These are phyloP conservation scores for Adansonia rubrostipa DNA, from an alignment of 441 rosid genomes.

Conservation along the genomic window DNA sequence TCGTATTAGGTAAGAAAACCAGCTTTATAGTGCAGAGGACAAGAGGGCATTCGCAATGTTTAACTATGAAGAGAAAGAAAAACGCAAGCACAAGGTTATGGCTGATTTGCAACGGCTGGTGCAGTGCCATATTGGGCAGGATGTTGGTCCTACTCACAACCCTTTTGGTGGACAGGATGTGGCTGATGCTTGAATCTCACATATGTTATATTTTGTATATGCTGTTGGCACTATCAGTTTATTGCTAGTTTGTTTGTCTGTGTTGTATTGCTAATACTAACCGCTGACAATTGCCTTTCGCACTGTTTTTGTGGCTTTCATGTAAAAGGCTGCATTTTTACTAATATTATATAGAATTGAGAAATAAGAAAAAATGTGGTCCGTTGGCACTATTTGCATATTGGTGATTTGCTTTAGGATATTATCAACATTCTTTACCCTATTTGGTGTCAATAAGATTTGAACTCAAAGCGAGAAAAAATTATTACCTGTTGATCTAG, in stretches of 20 bases:
- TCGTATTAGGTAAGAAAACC: conserved; percentile 97
- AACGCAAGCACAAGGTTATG: conserved; percentile 96
- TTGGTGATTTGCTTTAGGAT: background rate
- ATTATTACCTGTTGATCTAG: too few species aligned
- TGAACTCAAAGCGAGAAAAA: background rate
- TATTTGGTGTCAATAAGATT: background rate
- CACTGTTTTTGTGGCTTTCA: background rate
- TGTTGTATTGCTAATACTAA: conserved; percentile 9
- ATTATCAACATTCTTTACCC: background rate
- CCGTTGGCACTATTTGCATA: background rate
- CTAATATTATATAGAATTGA: background rate
- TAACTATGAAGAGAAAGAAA: conserved; percentile 93
- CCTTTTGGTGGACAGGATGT: conserved; percentile 81
- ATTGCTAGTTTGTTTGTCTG: background rate
- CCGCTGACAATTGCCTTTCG: background rate
- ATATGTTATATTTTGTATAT: conserved; percentile 31
- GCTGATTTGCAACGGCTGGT: conserved; percentile 88
- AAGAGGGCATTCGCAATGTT: conserved; percentile 94
- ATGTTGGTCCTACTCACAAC: conserved; percentile 85
- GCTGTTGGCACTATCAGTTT: background rate
- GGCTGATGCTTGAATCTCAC: conserved; percentile 59
- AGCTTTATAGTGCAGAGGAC: conserved; percentile 95
- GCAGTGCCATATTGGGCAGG: conserved; percentile 94
- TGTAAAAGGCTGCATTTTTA: background rate
- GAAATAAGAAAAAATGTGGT: background rate